phyloP scores from a whole-genome alignment of 2,329 filamentous ascomycete species.

The Tolypocladium pustulatum region DNA sequence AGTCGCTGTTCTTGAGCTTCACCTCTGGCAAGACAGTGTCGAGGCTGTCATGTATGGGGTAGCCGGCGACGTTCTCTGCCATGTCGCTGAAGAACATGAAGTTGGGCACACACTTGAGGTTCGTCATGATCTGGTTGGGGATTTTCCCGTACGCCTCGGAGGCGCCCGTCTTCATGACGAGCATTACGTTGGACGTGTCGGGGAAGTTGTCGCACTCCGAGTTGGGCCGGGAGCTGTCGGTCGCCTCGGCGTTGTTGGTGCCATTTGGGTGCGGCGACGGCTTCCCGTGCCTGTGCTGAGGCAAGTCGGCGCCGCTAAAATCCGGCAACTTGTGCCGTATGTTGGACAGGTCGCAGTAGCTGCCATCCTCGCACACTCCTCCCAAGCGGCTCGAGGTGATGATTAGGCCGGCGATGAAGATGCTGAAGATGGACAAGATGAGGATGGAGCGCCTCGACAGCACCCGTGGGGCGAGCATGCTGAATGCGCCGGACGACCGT shows the following conservation, averaged over 20 bases:
- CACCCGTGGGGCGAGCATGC: constrained; percentile 12
- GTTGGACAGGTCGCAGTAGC: constrained; percentile 12
- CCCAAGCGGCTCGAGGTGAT: constrained; percentile 20
- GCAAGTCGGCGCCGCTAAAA: neutral
- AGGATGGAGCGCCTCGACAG: constrained; percentile 17
- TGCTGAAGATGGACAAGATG: constrained; percentile 13
- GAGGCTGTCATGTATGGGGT: constrained; percentile 34
- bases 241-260: constrained; percentile 1
- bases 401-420: constrained; percentile 20
- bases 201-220: constrained; percentile 28
- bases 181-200: constrained; percentile 32
- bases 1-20: constrained; percentile 35
- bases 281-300: no score
- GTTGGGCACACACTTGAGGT: constrained; percentile 36
- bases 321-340: constrained; percentile 3
- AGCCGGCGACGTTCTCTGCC: constrained; percentile 33
- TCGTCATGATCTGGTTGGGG: constrained; percentile 43
- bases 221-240: constrained; percentile 6
- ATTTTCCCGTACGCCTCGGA: constrained; percentile 41
- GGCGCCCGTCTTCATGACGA: constrained; percentile 48
- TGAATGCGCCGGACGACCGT: constrained; percentile 2
- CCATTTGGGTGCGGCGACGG: neutral
- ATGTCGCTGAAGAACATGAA: constrained; percentile 50
- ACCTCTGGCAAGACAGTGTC: constrained; percentile 31
- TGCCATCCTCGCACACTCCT: constrained; percentile 17